Evolutionary conservation across 2,329 filamentous ascomycete species (phyloP).

Genomic region (Fusarium nematophilum): DNA sequence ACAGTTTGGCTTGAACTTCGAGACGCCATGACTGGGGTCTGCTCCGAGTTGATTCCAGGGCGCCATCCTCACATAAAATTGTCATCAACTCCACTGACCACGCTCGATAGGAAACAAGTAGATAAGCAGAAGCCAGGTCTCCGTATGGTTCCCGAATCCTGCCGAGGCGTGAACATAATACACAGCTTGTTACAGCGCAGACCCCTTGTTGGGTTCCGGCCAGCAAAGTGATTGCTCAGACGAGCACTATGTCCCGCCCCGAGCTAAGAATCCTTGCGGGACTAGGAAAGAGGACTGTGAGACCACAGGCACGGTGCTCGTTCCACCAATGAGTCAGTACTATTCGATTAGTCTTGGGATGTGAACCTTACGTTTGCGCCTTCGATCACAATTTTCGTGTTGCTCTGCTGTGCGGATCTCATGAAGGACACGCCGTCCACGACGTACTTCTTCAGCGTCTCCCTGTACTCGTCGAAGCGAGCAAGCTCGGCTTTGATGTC

Average conservation of each 20-base stretch:
- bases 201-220: conserved; percentile 15
- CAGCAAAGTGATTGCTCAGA: conserved; percentile 18
- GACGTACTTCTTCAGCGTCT: conserved; percentile 64
- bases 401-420: conserved; percentile 66
- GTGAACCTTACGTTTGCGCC: conserved; percentile 61
- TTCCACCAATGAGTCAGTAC: conserved; percentile 55
- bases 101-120: conserved; percentile 18
- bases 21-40: conserved; percentile 13
- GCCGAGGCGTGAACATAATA: conserved; percentile 24
- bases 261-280: conserved; percentile 21
- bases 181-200: conserved; percentile 21
- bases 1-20: conserved; percentile 10
- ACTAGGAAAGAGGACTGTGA: conserved; percentile 31
- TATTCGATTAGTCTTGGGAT: conserved; percentile 46
- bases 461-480: conserved; percentile 68
- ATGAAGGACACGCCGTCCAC: conserved; percentile 77
- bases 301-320: conserved; percentile 33
- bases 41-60: conserved; percentile 21
- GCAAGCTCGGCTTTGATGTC: conserved; percentile 75
- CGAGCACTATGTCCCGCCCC: conserved; percentile 21
- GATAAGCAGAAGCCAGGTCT: conserved; percentile 19
- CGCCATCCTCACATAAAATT: conserved; percentile 19
- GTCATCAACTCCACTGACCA: conserved; percentile 20
- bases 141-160: conserved; percentile 18
- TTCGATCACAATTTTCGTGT: conserved; percentile 73